Evolutionary conservation across 2,329 filamentous ascomycete species (phyloP).

Genomic region (Pseudogymnoascus sp.): DNA sequence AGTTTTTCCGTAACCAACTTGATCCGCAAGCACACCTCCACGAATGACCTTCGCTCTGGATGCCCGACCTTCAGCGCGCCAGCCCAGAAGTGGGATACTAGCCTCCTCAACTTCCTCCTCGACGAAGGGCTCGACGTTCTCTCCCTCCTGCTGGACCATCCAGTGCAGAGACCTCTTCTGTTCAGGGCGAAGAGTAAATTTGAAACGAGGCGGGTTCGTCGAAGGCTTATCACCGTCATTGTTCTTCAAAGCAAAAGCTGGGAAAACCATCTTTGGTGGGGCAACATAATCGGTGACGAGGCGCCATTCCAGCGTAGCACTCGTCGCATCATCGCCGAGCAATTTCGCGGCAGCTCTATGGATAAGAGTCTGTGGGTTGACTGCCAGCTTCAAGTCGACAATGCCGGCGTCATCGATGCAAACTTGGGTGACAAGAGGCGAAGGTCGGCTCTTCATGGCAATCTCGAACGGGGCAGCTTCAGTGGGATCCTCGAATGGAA

Average conservation of each 20-base stretch:
- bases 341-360: constrained; percentile 38
- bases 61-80: constrained; percentile 52
- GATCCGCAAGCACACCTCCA: constrained; percentile 58
- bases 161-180: constrained; percentile 51
- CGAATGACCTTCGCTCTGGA: constrained; percentile 36
- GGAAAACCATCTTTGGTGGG: constrained; percentile 28
- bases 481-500: constrained; percentile 44
- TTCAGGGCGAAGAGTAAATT: constrained; percentile 39
- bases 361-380: constrained; percentile 36
- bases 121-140: constrained; percentile 40
- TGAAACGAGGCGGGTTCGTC: constrained; percentile 33
- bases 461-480: constrained; percentile 45
- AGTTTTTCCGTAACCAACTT: constrained; percentile 63
- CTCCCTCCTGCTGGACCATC: constrained; percentile 51
- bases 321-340: constrained; percentile 9
- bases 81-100: constrained; percentile 42
- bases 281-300: constrained; percentile 40
- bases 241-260: constrained; percentile 36
- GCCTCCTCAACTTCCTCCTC: constrained; percentile 54
- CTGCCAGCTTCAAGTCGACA: constrained; percentile 34
- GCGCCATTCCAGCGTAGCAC: constrained; percentile 36
- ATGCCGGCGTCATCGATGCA: constrained; percentile 26
- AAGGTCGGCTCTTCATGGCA: constrained; percentile 41
- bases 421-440: constrained; percentile 36
- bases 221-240: constrained; percentile 34